Percentiles rank a stretch among this genome's conserved stretches.
Evolutionary conservation across 306 rosid genomes (phyloP).

Genomic region (Myrica gale): DNA sequence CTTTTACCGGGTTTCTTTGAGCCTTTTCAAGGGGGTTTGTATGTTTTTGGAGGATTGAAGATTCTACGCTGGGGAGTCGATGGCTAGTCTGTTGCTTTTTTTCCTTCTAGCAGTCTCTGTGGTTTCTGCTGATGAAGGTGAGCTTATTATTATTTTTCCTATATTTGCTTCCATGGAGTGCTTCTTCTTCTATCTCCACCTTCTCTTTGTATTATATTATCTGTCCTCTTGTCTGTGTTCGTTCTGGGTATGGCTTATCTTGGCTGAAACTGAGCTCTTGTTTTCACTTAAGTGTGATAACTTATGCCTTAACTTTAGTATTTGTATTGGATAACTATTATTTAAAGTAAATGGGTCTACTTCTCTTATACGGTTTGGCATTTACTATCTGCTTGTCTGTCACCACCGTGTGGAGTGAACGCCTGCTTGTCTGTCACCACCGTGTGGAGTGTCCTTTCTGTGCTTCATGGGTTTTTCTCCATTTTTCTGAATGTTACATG

Average conservation of each 20-base stretch:
- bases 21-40: slow-evolving; percentile 24
- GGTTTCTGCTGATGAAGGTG: slow-evolving; percentile 58
- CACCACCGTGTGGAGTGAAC: background rate
- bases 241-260: slow-evolving; percentile 8
- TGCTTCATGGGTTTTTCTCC: slow-evolving; percentile 6
- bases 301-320: background rate
- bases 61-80: slow-evolving; percentile 23
- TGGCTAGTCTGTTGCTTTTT: slow-evolving; percentile 49
- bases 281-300: background rate
- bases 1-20: slow-evolving; percentile 31
- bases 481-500: background rate
- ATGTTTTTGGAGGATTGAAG: slow-evolving; percentile 21
- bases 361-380: background rate
- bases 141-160: slow-evolving; percentile 21
- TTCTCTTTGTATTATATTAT: background rate
- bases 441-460: background rate
- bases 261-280: background rate
- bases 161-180: background rate
- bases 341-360: background rate
- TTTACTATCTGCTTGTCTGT: background rate
- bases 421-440: background rate
- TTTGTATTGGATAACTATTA: background rate
- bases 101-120: slow-evolving; percentile 43
- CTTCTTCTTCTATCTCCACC: background rate
- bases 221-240: background rate